A percentile compares a stretch with the other conserved stretches of the same genome.
phyloP scores from a whole-genome alignment of 345 rosid genomes.

The Excoecaria agallocha region DNA sequence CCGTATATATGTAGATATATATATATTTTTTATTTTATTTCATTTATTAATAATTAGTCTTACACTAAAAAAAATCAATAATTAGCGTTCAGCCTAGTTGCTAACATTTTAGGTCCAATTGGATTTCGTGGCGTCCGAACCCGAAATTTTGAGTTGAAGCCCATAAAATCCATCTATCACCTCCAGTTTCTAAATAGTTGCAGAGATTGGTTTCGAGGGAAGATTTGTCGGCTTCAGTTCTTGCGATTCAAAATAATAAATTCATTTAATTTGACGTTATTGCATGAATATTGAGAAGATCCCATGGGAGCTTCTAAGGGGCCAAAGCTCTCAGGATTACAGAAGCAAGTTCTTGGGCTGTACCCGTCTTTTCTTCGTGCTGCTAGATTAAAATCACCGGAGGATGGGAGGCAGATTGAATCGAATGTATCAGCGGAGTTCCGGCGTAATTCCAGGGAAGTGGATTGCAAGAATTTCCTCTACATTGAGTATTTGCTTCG shows the following conservation, averaged over 20 bases:
- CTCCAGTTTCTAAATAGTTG: not conserved
- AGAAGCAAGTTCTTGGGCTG: slow-evolving; percentile 76
- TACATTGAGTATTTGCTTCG: slow-evolving; percentile 77
- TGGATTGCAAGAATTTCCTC: slow-evolving; percentile 75
- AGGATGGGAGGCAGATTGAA: slow-evolving; percentile 60
- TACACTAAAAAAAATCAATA: too few relatives aligned
- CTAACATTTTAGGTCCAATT: not conserved
- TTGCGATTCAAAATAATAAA: not conserved
- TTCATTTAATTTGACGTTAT: not conserved
- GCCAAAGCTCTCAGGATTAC: slow-evolving; percentile 63
- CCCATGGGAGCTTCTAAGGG: slow-evolving; percentile 10
- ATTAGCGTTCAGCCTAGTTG: too few relatives aligned
- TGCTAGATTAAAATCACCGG: slow-evolving; percentile 56
- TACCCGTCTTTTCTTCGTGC: slow-evolving; percentile 84
- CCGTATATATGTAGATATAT: too few relatives aligned
- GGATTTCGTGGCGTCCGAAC: not conserved
- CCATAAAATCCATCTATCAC: not conserved
- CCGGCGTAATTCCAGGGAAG: slow-evolving; percentile 52
- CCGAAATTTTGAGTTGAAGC: not conserved
- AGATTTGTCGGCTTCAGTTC: not conserved
- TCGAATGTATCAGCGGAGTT: slow-evolving; percentile 62
- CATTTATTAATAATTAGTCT: too few relatives aligned
- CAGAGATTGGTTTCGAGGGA: not conserved
- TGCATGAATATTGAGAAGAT: not conserved
- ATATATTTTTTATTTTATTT: too few relatives aligned